Conservation (phyloP, 352 stramenopile species). For the Pythium sp. region DNA sequence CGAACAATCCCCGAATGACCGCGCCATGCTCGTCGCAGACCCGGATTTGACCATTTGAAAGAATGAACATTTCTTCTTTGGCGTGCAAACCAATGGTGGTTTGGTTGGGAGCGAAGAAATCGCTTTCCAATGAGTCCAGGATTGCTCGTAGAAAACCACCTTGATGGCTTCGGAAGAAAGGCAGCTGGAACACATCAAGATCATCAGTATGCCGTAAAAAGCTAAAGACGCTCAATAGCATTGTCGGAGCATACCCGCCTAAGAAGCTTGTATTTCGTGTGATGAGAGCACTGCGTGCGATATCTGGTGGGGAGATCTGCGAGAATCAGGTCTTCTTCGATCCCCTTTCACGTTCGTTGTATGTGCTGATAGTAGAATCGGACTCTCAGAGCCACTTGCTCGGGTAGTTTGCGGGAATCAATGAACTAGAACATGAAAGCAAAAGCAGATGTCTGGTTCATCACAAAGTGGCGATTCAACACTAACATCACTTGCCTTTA, state of each 20-base stretch:
- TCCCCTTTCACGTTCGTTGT: background rate
- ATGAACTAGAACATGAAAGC: background rate
- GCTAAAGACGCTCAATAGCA: background rate
- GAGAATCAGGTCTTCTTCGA: background rate
- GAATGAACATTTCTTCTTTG: background rate
- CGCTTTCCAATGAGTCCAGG: background rate
- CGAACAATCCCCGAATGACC: background rate
- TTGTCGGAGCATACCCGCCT: background rate
- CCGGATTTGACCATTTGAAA: background rate
- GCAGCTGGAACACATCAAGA: background rate
- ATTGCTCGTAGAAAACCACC: background rate
- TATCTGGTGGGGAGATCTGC: no score
- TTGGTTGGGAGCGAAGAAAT: background rate
- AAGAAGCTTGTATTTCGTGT: background rate
- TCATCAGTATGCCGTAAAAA: background rate
- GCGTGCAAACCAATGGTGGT: background rate
- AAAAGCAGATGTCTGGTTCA: background rate
- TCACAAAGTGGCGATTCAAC: background rate
- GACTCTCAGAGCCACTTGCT: background rate
- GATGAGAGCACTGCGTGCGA: background rate
- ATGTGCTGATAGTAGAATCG: constrained; percentile 4
- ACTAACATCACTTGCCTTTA: constrained; percentile 10
- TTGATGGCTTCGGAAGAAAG: background rate
- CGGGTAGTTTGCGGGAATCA: background rate
- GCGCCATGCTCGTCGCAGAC: background rate